These are phyloP conservation scores for Solanum aculeatissimum DNA, from an alignment of 305 asterid species.

Conservation along the genomic window DNA sequence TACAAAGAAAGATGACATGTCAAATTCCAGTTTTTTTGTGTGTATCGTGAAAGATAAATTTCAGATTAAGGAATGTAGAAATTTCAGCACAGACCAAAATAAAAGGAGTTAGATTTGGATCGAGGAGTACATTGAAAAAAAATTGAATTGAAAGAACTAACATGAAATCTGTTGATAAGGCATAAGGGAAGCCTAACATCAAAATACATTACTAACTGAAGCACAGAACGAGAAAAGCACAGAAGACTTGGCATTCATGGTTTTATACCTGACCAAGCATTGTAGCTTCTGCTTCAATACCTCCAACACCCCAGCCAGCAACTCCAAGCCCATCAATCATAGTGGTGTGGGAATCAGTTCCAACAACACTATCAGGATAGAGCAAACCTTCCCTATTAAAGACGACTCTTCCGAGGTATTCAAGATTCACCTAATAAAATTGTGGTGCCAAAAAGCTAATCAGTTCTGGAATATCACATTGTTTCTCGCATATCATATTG, in stretches of 20 bases:
- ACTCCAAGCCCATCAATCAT: slow-evolving; percentile 95
- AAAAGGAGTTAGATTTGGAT: not conserved
- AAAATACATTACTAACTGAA: not conserved
- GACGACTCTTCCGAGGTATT: slow-evolving; percentile 88
- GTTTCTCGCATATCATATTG: not conserved
- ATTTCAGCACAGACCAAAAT: not conserved
- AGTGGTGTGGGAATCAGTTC: slow-evolving; percentile 92
- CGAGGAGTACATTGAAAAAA: not conserved
- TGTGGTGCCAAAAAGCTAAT: not conserved
- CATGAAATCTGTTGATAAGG: not conserved
- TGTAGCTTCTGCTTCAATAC: slow-evolving; percentile 95
- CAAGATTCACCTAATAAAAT: slow-evolving; percentile 66
- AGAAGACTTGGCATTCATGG: not conserved
- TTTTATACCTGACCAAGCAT: slow-evolving; percentile 84
- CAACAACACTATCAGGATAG: slow-evolving; percentile 91
- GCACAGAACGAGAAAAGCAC: not conserved
- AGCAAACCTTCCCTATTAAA: slow-evolving; percentile 65
- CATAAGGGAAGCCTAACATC: not conserved
- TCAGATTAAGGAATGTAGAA: not conserved
- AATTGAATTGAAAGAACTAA: not conserved
- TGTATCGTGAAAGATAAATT: not conserved
- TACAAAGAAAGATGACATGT: not conserved
- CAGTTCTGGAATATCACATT: not conserved
- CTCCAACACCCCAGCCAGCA: slow-evolving; percentile 99
- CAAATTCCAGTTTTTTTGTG: not conserved